Evolutionary conservation across 1,284 basidiomycete species (phyloP).

Genomic region (Meira nashicola): DNA sequence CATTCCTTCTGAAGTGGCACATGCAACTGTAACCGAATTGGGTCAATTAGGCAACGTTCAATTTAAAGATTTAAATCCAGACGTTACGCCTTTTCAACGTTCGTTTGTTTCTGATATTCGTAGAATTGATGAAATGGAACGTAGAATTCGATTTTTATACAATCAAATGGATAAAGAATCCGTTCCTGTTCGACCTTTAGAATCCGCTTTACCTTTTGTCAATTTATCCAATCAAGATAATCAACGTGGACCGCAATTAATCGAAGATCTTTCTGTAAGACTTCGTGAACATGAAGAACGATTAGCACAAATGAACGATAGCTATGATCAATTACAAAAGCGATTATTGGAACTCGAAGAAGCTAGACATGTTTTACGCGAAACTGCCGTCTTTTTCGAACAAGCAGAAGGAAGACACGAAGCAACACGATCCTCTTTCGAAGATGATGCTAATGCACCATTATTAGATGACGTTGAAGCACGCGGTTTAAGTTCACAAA

Average conservation of each 20-base stretch:
- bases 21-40: constrained; percentile 89
- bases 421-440: constrained; percentile 70
- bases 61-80: constrained; percentile 96
- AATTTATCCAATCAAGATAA: constrained; percentile 57
- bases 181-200: constrained; percentile 64
- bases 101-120: constrained; percentile 95
- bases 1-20: constrained; percentile 93
- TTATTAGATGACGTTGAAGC: constrained; percentile 81
- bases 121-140: constrained; percentile 89
- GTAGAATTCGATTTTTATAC: constrained; percentile 83
- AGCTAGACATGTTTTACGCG: constrained; percentile 79
- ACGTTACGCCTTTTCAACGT: constrained; percentile 94
- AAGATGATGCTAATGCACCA: constrained; percentile 74
- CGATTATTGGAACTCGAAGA: constrained; percentile 83
- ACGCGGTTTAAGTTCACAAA: constrained; percentile 55
- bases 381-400: constrained; percentile 95
- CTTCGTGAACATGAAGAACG: constrained; percentile 82
- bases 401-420: constrained; percentile 75
- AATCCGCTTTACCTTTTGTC: constrained; percentile 49
- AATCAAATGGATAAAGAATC: constrained; percentile 77
- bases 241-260: constrained; percentile 67
- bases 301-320: constrained; percentile 85
- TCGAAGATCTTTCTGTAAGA: constrained; percentile 86
- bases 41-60: constrained; percentile 93
- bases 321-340: constrained; percentile 82